Conservation (phyloP, 2,329 filamentous ascomycete species). For the Periconia sp. region DNA sequence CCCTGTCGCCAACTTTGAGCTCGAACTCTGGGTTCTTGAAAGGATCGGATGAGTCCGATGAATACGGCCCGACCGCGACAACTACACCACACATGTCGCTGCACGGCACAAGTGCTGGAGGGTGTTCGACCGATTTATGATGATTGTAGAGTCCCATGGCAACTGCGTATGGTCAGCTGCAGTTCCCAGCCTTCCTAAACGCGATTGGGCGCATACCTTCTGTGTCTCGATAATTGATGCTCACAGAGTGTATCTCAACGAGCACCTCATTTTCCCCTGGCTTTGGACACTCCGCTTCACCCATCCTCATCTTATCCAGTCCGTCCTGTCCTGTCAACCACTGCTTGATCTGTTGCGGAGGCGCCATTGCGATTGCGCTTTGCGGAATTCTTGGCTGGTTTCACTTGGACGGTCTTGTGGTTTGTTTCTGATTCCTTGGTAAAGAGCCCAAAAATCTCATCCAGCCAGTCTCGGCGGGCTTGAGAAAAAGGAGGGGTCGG, state of each 20-base stretch:
- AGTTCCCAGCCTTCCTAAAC: not conserved
- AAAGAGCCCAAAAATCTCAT: conserved; percentile 31
- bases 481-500: conserved; percentile 41
- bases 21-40: conserved; percentile 48
- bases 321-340: conserved; percentile 49
- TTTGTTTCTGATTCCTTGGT: conserved; percentile 15
- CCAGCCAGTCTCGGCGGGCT: conserved; percentile 38
- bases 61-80: conserved; percentile 48
- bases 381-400: not conserved
- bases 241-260: conserved; percentile 55
- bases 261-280: conserved; percentile 50
- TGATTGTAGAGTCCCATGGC: conserved; percentile 68
- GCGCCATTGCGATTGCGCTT: conserved; percentile 17
- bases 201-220: conserved; percentile 34
- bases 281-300: conserved; percentile 35
- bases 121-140: conserved; percentile 55
- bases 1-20: conserved; percentile 58
- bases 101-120: conserved; percentile 59
- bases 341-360: conserved; percentile 38
- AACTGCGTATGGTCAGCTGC: conserved; percentile 47
- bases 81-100: conserved; percentile 71
- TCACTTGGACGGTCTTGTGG: conserved; percentile 5
- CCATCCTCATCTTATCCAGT: conserved; percentile 43
- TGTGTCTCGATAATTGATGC: conserved; percentile 58
- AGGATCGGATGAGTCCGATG: conserved; percentile 42